Evolutionary conservation across 176 grass and related monocot species (phyloP), one percentile per base, ranked within the genome.

Genomic region (bread wheat (Triticum aestivum)): DNA sequence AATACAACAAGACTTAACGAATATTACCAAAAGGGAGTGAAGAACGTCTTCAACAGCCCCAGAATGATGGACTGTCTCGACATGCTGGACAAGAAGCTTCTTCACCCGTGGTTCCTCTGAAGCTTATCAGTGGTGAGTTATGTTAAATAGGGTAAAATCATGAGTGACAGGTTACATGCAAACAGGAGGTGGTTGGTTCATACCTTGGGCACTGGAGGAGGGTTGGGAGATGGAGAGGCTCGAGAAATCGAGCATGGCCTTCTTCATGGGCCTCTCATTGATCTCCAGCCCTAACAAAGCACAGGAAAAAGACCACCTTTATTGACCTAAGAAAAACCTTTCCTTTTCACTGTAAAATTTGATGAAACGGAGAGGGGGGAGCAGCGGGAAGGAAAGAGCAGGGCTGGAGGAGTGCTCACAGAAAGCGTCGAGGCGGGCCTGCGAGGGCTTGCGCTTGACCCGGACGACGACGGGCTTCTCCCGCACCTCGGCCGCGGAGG

Each of bases 401-500:
- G 7, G 18, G 56, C 2, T 11, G 69, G 61, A 85, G 27, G 70
- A 58, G 45, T 47, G 27, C 91, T 92, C 82, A 98, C 96, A 96
- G 79, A 98, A 95, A 5, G 86, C 92, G 30, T 92, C 93, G 18
- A 90, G 80, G 7, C 88, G 88, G 14, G 75, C 47, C 64, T 98
- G 96, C 5, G 79, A 92, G 39, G 86, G 74, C 75, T 96, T 98
- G 73, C 93, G 84, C 93, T 98, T 98, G 79, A 98, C 90, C 82
- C 91, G 84, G 11, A 98, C 93, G 26, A 96, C 73, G 9, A 98
- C 80, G 23, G 88, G 96, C 75, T 91, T 96, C 15, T 80, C 88
- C 71, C 9, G 63, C 20, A 24, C 74, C 13, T 73, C 75, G 9
- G 82, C 59, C 6, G 62, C 69, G 42, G 79, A 80, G 13, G 70